Conservation (phyloP, 352 stramenopile genomes). For the Pythium folliculosum region DNA sequence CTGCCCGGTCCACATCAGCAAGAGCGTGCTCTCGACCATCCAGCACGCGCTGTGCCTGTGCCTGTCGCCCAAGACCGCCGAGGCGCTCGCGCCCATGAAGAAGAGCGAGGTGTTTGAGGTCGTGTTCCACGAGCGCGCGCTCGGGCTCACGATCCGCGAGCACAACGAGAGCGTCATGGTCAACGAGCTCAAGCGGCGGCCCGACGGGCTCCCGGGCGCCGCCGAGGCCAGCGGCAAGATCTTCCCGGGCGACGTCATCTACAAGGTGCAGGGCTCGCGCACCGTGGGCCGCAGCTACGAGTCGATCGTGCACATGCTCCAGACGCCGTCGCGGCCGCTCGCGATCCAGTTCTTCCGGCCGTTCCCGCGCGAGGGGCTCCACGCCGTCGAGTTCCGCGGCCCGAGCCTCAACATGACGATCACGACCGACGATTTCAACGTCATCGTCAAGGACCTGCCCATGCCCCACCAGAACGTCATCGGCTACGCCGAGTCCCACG, state of each 20-base stretch:
- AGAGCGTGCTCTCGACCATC: conserved; percentile 58
- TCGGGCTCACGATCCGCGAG: conserved; percentile 86
- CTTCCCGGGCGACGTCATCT: conserved; percentile 78
- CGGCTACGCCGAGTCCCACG: conserved; percentile 79
- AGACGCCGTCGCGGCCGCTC: conserved; percentile 72
- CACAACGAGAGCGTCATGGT: conserved; percentile 85
- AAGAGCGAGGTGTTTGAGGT: conserved; percentile 80
- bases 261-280: conserved; percentile 80
- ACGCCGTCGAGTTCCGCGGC: conserved; percentile 80
- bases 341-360: conserved; percentile 85
- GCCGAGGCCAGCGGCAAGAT: conserved; percentile 62
- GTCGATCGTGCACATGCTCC: conserved; percentile 84
- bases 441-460: conserved; percentile 83
- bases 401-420: conserved; percentile 87
- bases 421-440: conserved; percentile 81
- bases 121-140: conserved; percentile 60
- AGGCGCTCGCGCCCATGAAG: conserved; percentile 82
- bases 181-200: conserved; percentile 77
- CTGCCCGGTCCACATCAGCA: conserved; percentile 82
- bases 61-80: conserved; percentile 76
- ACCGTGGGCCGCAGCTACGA: conserved; percentile 82
- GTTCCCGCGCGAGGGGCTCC: conserved; percentile 73
- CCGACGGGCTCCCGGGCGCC: conserved; percentile 51
- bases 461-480: conserved; percentile 85
- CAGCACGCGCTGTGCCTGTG: conserved; percentile 70